A percentile compares a stretch with the other conserved stretches of the same genome.
Conservation (phyloP, 2,329 filamentous ascomycete genomes). For the Venturia asperata region DNA sequence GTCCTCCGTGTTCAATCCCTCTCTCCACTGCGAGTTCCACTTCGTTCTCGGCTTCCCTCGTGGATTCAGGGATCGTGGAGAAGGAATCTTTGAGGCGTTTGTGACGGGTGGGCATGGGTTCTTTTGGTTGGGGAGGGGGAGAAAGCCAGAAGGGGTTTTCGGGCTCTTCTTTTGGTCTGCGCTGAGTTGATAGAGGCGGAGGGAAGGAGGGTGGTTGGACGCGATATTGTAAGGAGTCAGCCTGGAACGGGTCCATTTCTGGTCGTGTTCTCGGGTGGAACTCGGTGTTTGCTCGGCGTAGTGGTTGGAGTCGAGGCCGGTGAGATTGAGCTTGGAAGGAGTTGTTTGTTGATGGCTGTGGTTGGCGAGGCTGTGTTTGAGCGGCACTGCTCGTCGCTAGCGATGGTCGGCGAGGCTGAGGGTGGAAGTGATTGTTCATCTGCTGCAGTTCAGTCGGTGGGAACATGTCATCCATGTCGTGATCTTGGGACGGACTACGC, state of each 20-base stretch:
- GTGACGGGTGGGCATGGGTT: not conserved
- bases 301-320: not conserved
- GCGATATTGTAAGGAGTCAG: not conserved
- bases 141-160: not conserved
- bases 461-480: not conserved
- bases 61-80: not conserved
- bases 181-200: not conserved
- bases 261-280: not conserved
- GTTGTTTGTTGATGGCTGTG: not conserved
- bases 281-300: not conserved
- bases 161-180: not conserved
- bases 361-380: not conserved
- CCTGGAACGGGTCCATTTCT: not conserved
- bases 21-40: not conserved
- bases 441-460: not conserved
- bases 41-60: not conserved
- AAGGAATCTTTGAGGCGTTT: not conserved
- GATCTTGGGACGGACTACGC: not conserved
- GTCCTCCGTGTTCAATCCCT: not conserved
- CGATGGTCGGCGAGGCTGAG: not conserved
- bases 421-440: not conserved
- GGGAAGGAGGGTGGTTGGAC: not conserved
- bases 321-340: not conserved
- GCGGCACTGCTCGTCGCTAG: not conserved
- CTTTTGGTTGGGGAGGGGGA: not conserved